phyloP scores from a whole-genome alignment of 495 filamentous ascomycete genomes.

The Chaetomium fimeti region DNA sequence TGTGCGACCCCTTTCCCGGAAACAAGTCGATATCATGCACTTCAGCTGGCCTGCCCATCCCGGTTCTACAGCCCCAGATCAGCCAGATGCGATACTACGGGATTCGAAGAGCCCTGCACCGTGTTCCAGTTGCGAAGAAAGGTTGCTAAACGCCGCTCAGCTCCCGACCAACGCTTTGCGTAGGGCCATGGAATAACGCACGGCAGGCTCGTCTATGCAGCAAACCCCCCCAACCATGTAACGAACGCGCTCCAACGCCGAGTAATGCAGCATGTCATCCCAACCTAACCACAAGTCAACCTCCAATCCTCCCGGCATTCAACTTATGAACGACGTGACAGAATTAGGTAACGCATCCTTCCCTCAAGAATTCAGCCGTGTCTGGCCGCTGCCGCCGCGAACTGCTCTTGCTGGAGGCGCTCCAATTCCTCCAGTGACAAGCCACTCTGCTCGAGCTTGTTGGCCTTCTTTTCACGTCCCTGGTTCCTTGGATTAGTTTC shows the following conservation, averaged over 20 bases:
- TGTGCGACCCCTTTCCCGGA: neutral
- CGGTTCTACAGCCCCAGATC: neutral
- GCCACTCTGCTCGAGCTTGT: conserved; percentile 92
- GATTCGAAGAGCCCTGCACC: neutral
- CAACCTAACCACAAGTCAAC: neutral
- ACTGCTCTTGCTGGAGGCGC: conserved; percentile 85
- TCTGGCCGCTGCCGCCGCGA: conserved; percentile 65
- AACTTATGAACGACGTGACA: neutral
- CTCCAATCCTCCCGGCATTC: neutral
- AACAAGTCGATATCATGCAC: neutral
- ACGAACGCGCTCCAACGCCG: conserved; percentile 26
- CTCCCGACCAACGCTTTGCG: neutral
- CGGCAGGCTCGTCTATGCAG: conserved; percentile 13
- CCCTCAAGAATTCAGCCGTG: conserved; percentile 35
- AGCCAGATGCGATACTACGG: neutral
- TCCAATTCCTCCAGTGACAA: conserved; percentile 85
- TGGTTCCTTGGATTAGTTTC: conserved; percentile 39
- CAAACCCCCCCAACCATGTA: conserved; percentile 11
- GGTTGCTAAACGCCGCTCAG: neutral
- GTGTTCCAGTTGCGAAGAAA: neutral
- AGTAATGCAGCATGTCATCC: conserved; percentile 30
- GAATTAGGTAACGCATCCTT: neutral
- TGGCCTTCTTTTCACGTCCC: conserved; percentile 94
- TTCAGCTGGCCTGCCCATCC: neutral
- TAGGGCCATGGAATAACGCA: conserved; percentile 14